Evolutionary conservation across 257 asterid species (phyloP).

Genomic region (Voacanga thouarsii): DNA sequence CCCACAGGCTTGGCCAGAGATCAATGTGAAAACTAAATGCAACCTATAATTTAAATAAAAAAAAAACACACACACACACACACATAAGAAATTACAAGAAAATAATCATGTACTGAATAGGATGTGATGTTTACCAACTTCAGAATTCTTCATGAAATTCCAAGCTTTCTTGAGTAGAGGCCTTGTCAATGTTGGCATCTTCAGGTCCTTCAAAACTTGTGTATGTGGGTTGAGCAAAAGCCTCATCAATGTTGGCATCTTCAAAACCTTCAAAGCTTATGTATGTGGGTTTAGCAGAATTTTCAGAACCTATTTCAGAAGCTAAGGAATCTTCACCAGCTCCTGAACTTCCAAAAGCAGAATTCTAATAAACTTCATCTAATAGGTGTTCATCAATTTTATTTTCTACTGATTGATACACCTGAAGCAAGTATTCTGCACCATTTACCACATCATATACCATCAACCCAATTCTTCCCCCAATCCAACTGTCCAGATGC

Average conservation of each 20-base stretch:
- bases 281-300: constrained; percentile 11
- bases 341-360: too few species aligned
- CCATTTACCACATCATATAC: constrained; percentile 84
- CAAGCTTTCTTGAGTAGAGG: constrained; percentile 39
- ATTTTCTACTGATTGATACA: constrained; percentile 30
- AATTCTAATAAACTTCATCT: constrained; percentile 26
- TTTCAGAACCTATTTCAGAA: too few species aligned
- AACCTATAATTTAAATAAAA: too few species aligned
- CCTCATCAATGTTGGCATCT: neutral
- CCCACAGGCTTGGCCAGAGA: too few species aligned
- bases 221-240: constrained; percentile 23
- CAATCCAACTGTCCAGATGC: constrained; percentile 90
- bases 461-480: constrained; percentile 90
- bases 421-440: constrained; percentile 47
- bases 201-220: too few species aligned
- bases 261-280: constrained; percentile 17
- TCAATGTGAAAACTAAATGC: too few species aligned
- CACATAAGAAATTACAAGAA: neutral
- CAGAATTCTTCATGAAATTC: too few species aligned
- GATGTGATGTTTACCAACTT: constrained; percentile 29
- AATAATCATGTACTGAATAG: neutral
- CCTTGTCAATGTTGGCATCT: too few species aligned
- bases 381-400: constrained; percentile 26
- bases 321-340: constrained; percentile 17
- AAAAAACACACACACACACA: too few species aligned